These are phyloP conservation scores for Elasticomyces elasticus DNA, from an alignment of 495 filamentous ascomycete species.

Conservation along the genomic window DNA sequence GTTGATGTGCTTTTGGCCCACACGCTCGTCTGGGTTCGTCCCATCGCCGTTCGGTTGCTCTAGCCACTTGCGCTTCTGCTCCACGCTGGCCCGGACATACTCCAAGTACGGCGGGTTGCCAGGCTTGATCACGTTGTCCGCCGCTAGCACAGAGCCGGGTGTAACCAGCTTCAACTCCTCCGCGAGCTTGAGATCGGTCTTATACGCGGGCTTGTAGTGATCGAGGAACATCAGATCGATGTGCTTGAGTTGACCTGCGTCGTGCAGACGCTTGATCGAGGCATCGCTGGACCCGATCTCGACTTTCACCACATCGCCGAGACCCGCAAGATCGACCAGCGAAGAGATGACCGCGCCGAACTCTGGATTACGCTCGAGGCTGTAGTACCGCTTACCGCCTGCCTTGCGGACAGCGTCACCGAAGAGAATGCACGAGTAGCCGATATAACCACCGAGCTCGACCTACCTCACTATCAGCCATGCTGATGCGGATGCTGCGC, in stretches of 20 bases:
- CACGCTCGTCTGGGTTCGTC: conserved; percentile 20
- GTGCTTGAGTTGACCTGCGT: conserved; percentile 41
- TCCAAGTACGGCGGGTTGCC: conserved; percentile 66
- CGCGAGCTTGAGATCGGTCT: conserved; percentile 59
- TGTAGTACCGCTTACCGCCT: conserved; percentile 53
- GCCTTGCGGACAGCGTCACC: conserved; percentile 48
- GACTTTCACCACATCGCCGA: conserved; percentile 55
- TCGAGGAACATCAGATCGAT: conserved; percentile 67
- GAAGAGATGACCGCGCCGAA: conserved; percentile 54
- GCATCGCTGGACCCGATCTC: conserved; percentile 54
- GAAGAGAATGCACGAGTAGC: conserved; percentile 68
- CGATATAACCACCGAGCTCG: conserved; percentile 73
- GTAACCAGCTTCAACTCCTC: conserved; percentile 56
- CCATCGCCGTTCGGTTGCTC: conserved; percentile 21
- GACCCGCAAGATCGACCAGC: conserved; percentile 57
- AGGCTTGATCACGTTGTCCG: conserved; percentile 65
- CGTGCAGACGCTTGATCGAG: conserved; percentile 46
- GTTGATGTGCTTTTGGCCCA: conserved; percentile 26
- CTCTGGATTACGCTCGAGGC: conserved; percentile 57
- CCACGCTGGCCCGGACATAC: conserved; percentile 49
- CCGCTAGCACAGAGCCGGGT: conserved; percentile 51
- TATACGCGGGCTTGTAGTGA: conserved; percentile 64
- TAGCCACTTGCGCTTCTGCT: conserved; percentile 37
- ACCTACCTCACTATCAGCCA: conserved; percentile 32
- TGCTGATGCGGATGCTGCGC: neutral